phyloP scores from a whole-genome alignment of 345 rosid species.

The Conringia planisiliqua region DNA sequence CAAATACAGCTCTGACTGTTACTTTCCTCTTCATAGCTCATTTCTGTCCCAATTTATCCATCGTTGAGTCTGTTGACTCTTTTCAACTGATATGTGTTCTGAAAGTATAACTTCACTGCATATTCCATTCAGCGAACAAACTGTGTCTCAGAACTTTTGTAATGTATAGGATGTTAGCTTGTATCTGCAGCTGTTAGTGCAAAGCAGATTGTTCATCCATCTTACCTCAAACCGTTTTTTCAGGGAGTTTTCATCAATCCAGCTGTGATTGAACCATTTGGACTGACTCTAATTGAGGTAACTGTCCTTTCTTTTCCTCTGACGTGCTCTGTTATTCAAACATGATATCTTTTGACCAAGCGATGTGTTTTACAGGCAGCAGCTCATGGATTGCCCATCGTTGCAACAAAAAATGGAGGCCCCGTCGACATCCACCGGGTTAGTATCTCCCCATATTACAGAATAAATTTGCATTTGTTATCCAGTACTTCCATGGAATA shows the following conservation, averaged over 20 bases:
- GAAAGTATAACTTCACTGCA: not conserved
- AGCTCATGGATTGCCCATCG: constrained; percentile 74
- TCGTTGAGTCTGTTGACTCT: not conserved
- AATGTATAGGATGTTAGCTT: not conserved
- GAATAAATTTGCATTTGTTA: not conserved
- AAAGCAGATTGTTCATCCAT: not conserved
- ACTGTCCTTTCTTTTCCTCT: constrained; percentile 20
- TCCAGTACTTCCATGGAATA: not conserved
- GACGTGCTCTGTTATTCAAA: not conserved
- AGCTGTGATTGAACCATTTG: constrained; percentile 83
- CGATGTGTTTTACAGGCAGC: constrained; percentile 55
- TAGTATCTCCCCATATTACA: not conserved
- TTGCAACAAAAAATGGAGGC: constrained; percentile 87
- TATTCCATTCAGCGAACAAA: not conserved
- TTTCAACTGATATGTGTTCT: not conserved
- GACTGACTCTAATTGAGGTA: constrained; percentile 82
- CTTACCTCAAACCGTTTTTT: not conserved
- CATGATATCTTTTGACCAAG: not conserved
- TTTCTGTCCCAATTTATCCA: not conserved
- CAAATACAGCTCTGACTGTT: not conserved
- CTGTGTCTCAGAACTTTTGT: not conserved
- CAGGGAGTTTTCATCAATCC: constrained; percentile 89
- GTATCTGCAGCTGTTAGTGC: not conserved
- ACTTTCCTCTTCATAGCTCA: not conserved
- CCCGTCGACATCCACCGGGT: constrained; percentile 79